These are phyloP conservation scores for Ophiocordyceps camponoti-floridani DNA, from an alignment of 2,329 filamentous ascomycete genomes.

Conservation along the genomic window DNA sequence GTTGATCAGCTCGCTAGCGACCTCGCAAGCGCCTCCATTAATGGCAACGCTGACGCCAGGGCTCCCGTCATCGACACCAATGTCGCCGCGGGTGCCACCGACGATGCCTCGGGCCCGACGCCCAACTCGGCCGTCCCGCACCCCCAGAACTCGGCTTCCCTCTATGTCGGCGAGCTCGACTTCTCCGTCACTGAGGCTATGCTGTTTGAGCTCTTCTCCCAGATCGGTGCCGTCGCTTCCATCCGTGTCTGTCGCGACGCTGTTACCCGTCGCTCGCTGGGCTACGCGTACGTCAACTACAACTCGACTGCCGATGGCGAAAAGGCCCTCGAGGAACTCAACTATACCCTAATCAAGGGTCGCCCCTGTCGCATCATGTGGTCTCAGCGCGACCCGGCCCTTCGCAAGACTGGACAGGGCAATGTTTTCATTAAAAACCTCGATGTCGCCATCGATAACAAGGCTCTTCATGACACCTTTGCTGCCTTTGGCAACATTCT, in stretches of 20 bases:
- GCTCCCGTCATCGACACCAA: conserved; percentile 60
- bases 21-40: conserved; percentile 52
- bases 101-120: conserved; percentile 48
- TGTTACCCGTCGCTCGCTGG: conserved; percentile 93
- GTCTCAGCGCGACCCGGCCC: conserved; percentile 97
- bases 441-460: conserved; percentile 97
- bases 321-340: conserved; percentile 96
- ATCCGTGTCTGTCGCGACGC: conserved; percentile 99
- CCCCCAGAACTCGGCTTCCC: conserved; percentile 86
- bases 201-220: conserved; percentile 99
- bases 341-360: conserved; percentile 99
- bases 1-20: conserved; percentile 70
- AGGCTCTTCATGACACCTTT: conserved; percentile 98
- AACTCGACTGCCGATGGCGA: conserved; percentile 93
- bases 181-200: conserved; percentile 96
- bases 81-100: conserved; percentile 30
- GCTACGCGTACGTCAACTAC: conserved; percentile 99
- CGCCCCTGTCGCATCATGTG: conserved; percentile 99
- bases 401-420: conserved; percentile 97
- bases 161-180: conserved; percentile 98
- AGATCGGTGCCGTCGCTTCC: conserved; percentile 95
- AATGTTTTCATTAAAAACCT: conserved; percentile 99
- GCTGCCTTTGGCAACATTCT: conserved; percentile 98
- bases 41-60: conserved; percentile 47
- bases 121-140: conserved; percentile 57